Conservation (phyloP, 768 basidiomycete genomes). For the Macrolepiota albuminosa region DNA sequence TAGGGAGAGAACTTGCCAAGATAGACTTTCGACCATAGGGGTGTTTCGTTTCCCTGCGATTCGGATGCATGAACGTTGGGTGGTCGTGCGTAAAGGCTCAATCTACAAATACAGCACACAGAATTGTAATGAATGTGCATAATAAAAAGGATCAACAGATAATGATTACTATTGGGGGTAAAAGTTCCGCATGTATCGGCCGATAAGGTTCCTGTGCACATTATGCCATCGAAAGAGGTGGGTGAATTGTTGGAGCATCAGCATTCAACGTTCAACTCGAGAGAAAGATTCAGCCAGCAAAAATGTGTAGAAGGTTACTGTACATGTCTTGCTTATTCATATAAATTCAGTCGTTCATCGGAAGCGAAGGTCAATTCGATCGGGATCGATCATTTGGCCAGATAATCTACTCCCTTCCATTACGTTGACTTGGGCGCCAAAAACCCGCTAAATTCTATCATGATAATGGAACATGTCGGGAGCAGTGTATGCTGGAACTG, state of each 20-base stretch:
- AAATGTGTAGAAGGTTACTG: background rate
- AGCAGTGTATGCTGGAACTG: background rate
- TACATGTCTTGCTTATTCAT: background rate
- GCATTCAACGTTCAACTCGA: background rate
- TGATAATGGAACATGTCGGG: background rate
- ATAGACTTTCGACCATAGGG: background rate
- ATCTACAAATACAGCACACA: background rate
- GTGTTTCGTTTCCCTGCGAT: background rate
- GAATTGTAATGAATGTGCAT: background rate
- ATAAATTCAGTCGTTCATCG: background rate
- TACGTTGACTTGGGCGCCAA: background rate
- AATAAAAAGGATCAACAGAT: background rate
- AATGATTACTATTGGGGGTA: background rate
- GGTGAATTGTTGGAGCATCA: background rate
- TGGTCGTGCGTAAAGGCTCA: background rate
- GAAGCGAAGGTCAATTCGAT: background rate
- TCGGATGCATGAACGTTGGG: background rate
- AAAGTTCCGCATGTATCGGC: background rate
- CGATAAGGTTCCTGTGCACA: background rate
- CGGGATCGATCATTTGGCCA: background rate
- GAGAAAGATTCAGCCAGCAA: background rate
- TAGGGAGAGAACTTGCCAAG: background rate
- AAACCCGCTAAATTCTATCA: background rate
- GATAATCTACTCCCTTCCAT: background rate
- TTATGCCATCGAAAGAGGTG: background rate